Base-by-base conservation (phyloP, 2,329 filamentous ascomycete genomes). In the Talaromyces albobiverticillius region DNA sequence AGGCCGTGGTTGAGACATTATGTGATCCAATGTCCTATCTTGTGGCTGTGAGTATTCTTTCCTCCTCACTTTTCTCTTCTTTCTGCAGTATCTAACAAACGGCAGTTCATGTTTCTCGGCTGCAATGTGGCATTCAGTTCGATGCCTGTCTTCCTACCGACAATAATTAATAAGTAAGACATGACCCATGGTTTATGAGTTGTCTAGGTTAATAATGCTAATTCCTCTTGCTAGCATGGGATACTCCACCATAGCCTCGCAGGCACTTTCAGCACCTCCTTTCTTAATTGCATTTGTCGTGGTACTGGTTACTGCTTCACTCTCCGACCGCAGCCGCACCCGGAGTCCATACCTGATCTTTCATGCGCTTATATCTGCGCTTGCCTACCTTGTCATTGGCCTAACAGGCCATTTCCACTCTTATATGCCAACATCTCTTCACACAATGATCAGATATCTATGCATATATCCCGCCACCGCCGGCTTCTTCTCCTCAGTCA, bases 121-220 rank as follows among this genome's bases (percentile, higher is more conserved):
- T 85, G 88, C 65, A 95, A 96, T 71, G 87, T 95, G 68, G 88
- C 90, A 11, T 96, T 95, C 75, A 86, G 85, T 64, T 93, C 88
- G 20, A 84, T 95, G 67, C 91, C 91, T 2, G 89, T 94, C 46
- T 95, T 95, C 67, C 80, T 95, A 2, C 90, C 90, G 32, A 90
- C 88, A 22, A 90, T 95, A 58, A 80, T 95, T 45, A 76, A 79
- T 56, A 82, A 86, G 66, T 77, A 62, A 54, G 69, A 63, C 40
- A 29, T n/a, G 11, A 14, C 23, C 23, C 4, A 32, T 34, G 25
- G 42, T 36, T 26, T 13, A 32, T 23, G 46, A 16, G 4, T 2
- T 16, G 4, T 11, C 0, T n/a, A 22, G 18, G 14, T 20, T 22
- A 9, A 41, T 23, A 14, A 14, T 51, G 46, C 45, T 43, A 8